Evolutionary conservation across 2,329 filamentous ascomycete species (phyloP), one percentile per base, ranked within the genome.

Genomic region (Fusarium caatingaense): DNA sequence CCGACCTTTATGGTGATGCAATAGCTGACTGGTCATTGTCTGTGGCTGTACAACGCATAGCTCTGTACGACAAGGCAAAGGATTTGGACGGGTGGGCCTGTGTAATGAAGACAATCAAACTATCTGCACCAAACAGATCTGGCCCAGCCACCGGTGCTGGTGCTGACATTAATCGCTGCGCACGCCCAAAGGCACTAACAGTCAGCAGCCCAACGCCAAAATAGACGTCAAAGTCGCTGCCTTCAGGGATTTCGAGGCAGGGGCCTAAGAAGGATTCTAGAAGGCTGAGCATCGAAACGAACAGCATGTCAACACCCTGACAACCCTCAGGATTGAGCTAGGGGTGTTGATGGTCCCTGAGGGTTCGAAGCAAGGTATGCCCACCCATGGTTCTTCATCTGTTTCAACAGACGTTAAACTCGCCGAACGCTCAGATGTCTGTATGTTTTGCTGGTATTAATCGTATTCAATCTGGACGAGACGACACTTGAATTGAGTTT

Each of bases 201-300:
- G 41, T 49, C 66, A 60, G 53, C 48, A 45, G 50, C 37, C 37
- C 47, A 49, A 54, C 71, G 51, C 60, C 64, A 62, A 69, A 63
- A 68, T 65, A 37, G 49, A 69, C 60, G 64, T 63, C 64, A 58
- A 58, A 50, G 51, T 57, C 47, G 56, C 61, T n/a, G 55, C 41
- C 40, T 42, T 58, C 71, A 74, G 50, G 66, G 71, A 71, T 56
- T 32, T 45, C 56, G 51, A 65, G 64, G 58, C 54, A 54, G 59
- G 64, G 65, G 28, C 41, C 45, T 46, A 37, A 63, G 71, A 75
- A 74, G 69, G 72, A 69, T 74, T 74, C 72, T 71, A 75, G 72
- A 74, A 75, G 72, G 71, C 60, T 64, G 58, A 73, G 59, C 42
- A 47, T 60, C 40, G 34, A 62, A 63, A 61, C 60, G 58, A 65